A percentile compares a stretch with the other conserved stretches of the same genome.
These are phyloP conservation scores for Rhodamnia rubescens DNA, from an alignment of 345 rosid species.

Conservation along the genomic window DNA sequence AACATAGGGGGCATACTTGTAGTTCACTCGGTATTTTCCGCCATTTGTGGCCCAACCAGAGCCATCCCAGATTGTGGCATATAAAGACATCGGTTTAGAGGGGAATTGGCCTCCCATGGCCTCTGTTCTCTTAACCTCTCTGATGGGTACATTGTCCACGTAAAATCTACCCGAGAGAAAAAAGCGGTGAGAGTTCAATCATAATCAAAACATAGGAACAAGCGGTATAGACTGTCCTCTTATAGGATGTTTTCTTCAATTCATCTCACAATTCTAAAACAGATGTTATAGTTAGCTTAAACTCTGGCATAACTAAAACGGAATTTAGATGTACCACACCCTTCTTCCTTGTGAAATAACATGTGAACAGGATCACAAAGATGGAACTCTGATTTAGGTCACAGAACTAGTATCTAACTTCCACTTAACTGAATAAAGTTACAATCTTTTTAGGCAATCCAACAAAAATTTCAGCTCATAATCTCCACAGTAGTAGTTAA, in stretches of 20 bases:
- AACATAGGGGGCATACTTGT: slow-evolving; percentile 83
- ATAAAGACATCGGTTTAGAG: slow-evolving; percentile 88
- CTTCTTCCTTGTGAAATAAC: not conserved
- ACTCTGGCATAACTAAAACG: not conserved
- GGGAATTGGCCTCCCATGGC: slow-evolving; percentile 87
- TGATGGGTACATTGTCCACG: slow-evolving; percentile 64
- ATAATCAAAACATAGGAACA: not conserved
- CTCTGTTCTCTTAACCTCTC: slow-evolving; percentile 59
- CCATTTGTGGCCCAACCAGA: slow-evolving; percentile 96
- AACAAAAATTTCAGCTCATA: not conserved
- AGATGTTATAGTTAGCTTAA: not conserved
- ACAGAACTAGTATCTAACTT: not conserved
- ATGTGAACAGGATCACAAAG: not conserved
- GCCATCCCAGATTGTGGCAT: slow-evolving; percentile 96
- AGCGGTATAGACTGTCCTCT: not conserved
- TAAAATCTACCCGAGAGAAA: slow-evolving; percentile 45
- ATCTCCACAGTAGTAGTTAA: not conserved
- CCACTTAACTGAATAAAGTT: not conserved
- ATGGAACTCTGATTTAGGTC: not conserved
- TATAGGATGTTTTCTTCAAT: not conserved
- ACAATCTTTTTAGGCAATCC: not conserved
- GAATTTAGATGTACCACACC: not conserved
- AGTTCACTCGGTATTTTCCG: slow-evolving; percentile 85
- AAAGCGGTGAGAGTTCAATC: not conserved
- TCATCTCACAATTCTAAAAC: not conserved